These are phyloP conservation scores for Candida chauliodis DNA, from an alignment of 805 yeast genomes.

Conservation along the genomic window DNA sequence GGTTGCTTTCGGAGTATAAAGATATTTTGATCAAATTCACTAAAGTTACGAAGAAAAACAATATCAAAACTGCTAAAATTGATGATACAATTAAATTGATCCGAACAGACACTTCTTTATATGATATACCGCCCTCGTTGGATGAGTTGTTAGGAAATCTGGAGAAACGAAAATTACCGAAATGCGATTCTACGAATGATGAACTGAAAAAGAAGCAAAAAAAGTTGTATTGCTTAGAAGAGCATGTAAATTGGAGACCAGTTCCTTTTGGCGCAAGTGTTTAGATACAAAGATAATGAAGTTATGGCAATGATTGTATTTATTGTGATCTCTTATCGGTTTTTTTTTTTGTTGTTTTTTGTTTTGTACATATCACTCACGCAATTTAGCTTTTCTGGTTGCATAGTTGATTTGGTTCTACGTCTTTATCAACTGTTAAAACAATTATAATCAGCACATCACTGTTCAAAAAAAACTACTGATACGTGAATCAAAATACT, in stretches of 20 bases:
- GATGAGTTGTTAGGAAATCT: constrained; percentile 21
- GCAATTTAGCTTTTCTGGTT: background rate
- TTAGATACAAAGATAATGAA: background rate
- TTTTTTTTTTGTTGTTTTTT: too few relatives aligned
- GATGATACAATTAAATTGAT: too few relatives aligned
- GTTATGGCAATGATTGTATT: background rate
- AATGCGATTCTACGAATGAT: background rate
- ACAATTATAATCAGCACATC: too few relatives aligned
- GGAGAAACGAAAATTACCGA: background rate
- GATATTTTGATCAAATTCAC: background rate
- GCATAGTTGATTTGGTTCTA: too few relatives aligned
- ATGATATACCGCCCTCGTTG: constrained; percentile 19
- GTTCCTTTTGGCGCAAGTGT: constrained; percentile 48
- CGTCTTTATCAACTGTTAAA: too few relatives aligned
- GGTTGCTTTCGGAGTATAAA: background rate
- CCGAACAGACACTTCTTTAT: too few relatives aligned
- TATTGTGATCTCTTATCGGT: constrained; percentile 1
- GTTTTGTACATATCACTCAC: constrained; percentile 3
- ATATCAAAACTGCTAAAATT: too few relatives aligned
- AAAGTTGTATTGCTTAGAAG: constrained; percentile 22
- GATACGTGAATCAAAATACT: too few relatives aligned
- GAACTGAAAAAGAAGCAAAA: constrained; percentile 6
- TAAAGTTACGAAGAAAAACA: too few relatives aligned
- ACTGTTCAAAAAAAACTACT: too few relatives aligned
- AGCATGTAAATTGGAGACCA: constrained; percentile 44